phyloP scores from a whole-genome alignment of 192 early-diverging fungal species.

The Rhizophlyctis rosea region DNA sequence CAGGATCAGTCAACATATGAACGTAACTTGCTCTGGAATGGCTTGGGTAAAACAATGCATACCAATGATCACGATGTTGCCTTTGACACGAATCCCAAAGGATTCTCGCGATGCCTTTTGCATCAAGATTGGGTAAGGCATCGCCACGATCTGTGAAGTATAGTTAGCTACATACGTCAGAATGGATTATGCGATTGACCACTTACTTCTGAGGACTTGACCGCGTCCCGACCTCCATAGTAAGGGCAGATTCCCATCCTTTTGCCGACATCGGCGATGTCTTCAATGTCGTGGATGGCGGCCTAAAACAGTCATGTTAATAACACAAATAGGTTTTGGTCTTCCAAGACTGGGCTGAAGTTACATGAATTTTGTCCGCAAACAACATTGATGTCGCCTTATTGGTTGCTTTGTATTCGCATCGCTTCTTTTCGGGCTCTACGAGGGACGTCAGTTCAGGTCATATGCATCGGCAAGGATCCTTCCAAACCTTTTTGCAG shows the following conservation, averaged over 20 bases:
- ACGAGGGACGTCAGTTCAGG: not conserved
- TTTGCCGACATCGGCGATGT: constrained; percentile 65
- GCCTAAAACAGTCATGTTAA: constrained; percentile 1
- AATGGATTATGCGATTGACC: not conserved
- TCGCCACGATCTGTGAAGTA: constrained; percentile 64
- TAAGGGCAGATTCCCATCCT: constrained; percentile 69
- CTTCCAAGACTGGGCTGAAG: not conserved
- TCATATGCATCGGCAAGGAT: not conserved
- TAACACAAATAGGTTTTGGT: constrained; percentile 3
- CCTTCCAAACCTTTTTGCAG: constrained; percentile 61
- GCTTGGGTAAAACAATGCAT: constrained; percentile 28
- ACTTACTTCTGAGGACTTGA: constrained; percentile 48
- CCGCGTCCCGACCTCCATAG: constrained; percentile 70
- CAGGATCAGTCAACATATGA: not conserved
- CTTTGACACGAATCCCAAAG: constrained; percentile 64
- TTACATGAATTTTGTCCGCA: constrained; percentile 17
- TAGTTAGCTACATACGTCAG: constrained; percentile 5
- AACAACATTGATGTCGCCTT: constrained; percentile 54
- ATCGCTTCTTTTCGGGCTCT: not conserved
- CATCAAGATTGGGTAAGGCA: constrained; percentile 87
- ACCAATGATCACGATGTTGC: constrained; percentile 82
- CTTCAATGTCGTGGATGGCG: constrained; percentile 75
- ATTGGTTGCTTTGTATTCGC: not conserved
- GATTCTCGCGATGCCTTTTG: constrained; percentile 71
- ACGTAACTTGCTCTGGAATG: too few species aligned